Percentiles rank a stretch among this genome's conserved stretches.
phyloP scores from a whole-genome alignment of 177 flowering plant species.

The Telopea speciosissima region DNA sequence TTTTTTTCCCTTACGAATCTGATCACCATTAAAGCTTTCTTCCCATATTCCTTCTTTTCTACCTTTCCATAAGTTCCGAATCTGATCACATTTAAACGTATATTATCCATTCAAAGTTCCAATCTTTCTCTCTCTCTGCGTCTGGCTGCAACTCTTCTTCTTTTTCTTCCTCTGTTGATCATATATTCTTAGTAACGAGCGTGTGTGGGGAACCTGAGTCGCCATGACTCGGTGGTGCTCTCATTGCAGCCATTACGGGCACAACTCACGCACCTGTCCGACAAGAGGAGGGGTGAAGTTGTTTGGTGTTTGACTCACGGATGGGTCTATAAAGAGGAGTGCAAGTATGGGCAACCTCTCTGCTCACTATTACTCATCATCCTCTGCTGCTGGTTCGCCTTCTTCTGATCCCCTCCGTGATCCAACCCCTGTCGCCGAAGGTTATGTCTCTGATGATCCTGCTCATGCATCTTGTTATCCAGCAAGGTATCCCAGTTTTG shows the following conservation, averaged over 20 bases:
- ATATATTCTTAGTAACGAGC: background rate
- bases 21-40: no score
- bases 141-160: no score
- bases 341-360: constrained; percentile 80
- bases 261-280: constrained; percentile 86
- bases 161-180: background rate
- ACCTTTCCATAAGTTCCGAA: no score
- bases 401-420: constrained; percentile 31
- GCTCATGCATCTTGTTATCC: constrained; percentile 39
- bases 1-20: background rate
- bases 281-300: constrained; percentile 59
- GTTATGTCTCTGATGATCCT: constrained; percentile 71
- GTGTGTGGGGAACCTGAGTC: background rate
- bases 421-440: constrained; percentile 29
- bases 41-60: no score
- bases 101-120: background rate
- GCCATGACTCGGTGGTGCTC: constrained; percentile 87
- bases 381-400: constrained; percentile 46
- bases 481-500: no score
- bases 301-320: constrained; percentile 78
- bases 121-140: no score
- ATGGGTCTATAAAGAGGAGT: constrained; percentile 85
- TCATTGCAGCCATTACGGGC: constrained; percentile 85
- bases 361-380: constrained; percentile 31
- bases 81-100: no score